phyloP scores from a whole-genome alignment of 305 asterid genomes.

The Rubia tinctorum region DNA sequence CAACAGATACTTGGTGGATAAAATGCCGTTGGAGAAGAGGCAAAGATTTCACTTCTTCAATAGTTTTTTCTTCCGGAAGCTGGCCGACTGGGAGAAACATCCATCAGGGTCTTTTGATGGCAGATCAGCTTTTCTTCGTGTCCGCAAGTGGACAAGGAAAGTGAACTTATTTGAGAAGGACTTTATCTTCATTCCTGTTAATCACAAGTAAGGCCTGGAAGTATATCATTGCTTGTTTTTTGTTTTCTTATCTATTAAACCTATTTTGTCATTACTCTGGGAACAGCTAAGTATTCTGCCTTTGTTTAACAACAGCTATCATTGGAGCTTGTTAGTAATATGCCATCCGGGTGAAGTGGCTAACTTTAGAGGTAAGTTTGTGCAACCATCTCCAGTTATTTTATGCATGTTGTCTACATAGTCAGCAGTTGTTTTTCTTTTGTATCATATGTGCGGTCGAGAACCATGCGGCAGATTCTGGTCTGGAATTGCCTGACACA shows the following conservation, averaged over 20 bases:
- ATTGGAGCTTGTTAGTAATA: conserved; percentile 90
- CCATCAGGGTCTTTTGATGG: conserved; percentile 87
- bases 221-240: neutral
- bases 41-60: conserved; percentile 85
- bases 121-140: conserved; percentile 89
- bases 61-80: conserved; percentile 94
- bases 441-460: neutral
- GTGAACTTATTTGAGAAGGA: conserved; percentile 87
- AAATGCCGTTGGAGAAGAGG: conserved; percentile 46
- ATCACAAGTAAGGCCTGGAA: conserved; percentile 65
- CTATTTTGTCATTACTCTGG: neutral
- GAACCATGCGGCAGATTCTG: neutral
- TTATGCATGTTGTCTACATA: conserved; percentile 13
- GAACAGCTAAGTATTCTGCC: conserved; percentile 3
- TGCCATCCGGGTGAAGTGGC: conserved; percentile 88
- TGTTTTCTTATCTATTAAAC: neutral
- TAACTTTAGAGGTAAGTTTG: conserved; percentile 65
- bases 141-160: conserved; percentile 99
- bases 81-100: conserved; percentile 95
- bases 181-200: conserved; percentile 85
- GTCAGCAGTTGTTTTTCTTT: neutral
- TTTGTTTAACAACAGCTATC: conserved; percentile 53
- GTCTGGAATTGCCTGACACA: conserved; percentile 17
- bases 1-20: conserved; percentile 75
- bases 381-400: conserved; percentile 11